A percentile compares a stretch with the other conserved stretches of the same genome.
Evolutionary conservation across 2,329 filamentous ascomycete species (phyloP).

Genomic region (Didymella pomorum): DNA sequence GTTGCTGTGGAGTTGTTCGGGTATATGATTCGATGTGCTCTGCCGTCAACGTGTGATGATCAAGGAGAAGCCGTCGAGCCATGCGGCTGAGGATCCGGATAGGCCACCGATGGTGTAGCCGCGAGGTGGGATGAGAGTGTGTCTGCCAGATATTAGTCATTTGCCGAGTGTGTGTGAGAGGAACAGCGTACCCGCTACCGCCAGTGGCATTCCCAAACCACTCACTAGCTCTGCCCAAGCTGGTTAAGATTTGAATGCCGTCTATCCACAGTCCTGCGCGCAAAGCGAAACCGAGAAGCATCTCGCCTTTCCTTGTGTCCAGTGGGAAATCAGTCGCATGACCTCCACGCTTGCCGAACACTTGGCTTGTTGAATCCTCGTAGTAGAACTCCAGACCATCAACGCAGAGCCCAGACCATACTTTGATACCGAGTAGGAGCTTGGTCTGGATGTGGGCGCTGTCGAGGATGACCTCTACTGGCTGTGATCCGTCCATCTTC

Average conservation of each 20-base stretch:
- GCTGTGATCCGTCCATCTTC: conserved; percentile 72
- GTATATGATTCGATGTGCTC: background rate
- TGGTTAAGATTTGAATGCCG: conserved; percentile 89
- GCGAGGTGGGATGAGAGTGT: conserved; percentile 85
- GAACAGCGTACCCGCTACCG: conserved; percentile 77
- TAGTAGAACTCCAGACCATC: conserved; percentile 94
- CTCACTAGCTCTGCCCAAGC: conserved; percentile 82
- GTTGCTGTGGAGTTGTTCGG: background rate
- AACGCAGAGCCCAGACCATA: conserved; percentile 79
- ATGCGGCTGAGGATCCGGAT: conserved; percentile 79
- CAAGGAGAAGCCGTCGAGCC: conserved; percentile 86
- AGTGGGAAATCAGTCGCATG: conserved; percentile 78
- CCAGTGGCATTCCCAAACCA: conserved; percentile 83
- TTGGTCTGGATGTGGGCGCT: conserved; percentile 70
- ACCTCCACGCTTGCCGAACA: conserved; percentile 84
- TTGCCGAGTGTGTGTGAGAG: background rate
- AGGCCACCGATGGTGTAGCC: conserved; percentile 90
- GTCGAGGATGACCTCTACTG: conserved; percentile 77
- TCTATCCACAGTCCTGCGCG: conserved; percentile 85
- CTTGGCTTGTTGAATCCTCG: conserved; percentile 81
- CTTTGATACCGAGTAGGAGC: conserved; percentile 74
- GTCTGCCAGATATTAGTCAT: conserved; percentile 60
- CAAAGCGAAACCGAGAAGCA: conserved; percentile 84
- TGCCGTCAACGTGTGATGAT: conserved; percentile 73
- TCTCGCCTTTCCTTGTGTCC: conserved; percentile 85